phyloP scores from a whole-genome alignment of 305 asterid species.

The Fraxinus angustifolia region DNA sequence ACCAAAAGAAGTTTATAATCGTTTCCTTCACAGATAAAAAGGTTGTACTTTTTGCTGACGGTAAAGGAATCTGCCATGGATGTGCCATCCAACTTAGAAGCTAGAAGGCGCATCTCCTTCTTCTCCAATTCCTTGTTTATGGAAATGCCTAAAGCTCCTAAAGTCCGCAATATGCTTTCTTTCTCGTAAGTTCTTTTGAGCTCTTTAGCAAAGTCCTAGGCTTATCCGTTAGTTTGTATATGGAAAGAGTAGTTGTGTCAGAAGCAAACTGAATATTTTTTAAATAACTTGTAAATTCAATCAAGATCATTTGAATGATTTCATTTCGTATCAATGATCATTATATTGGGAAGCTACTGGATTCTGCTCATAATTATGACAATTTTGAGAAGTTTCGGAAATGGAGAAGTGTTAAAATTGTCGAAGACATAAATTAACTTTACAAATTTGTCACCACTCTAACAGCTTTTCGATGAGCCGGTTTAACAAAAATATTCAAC shows the following conservation, averaged over 20 bases:
- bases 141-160: slow-evolving; percentile 98
- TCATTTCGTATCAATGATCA: not conserved
- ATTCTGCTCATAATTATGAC: not conserved
- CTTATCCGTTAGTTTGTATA: slow-evolving; percentile 1
- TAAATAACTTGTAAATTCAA: not conserved
- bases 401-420: slow-evolving; percentile 1
- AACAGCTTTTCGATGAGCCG: not conserved
- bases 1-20: slow-evolving; percentile 9
- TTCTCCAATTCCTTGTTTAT: slow-evolving; percentile 96
- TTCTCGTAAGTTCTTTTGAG: slow-evolving; percentile 75
- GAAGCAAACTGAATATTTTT: not conserved
- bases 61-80: slow-evolving; percentile 99
- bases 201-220: not conserved
- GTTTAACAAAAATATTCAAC: not conserved
- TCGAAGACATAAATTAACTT: not conserved
- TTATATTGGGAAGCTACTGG: not conserved
- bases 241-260: not conserved
- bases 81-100: slow-evolving; percentile 95
- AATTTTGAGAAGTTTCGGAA: not conserved
- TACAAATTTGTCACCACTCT: not conserved
- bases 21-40: slow-evolving; percentile 70
- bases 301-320: not conserved
- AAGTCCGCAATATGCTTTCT: slow-evolving; percentile 98
- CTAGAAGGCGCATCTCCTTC: slow-evolving; percentile 95
- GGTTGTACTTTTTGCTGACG: slow-evolving; percentile 85